phyloP scores from a whole-genome alignment of 2,329 filamentous ascomycete species.

The Thielaviopsis ethacetica region DNA sequence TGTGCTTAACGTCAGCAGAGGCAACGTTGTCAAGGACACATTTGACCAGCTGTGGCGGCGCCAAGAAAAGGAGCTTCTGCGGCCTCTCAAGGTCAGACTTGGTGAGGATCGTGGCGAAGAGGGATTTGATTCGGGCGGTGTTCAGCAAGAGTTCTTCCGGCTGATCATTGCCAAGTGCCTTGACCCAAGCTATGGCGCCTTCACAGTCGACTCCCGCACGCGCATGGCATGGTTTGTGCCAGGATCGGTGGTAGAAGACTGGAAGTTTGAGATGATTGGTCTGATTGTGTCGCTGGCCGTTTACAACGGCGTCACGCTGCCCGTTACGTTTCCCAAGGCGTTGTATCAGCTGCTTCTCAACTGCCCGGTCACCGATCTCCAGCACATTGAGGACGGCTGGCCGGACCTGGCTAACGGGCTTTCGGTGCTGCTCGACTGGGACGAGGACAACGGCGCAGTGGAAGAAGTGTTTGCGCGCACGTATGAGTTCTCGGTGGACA shows the following conservation, averaged over 20 bases:
- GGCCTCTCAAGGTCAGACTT: slow-evolving; percentile 76
- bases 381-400: slow-evolving; percentile 79
- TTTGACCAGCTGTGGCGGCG: slow-evolving; percentile 84
- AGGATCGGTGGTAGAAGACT: slow-evolving; percentile 62
- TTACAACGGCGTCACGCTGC: slow-evolving; percentile 84
- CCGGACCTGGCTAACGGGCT: slow-evolving; percentile 63
- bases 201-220: slow-evolving; percentile 60
- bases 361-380: slow-evolving; percentile 49
- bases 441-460: slow-evolving; percentile 56
- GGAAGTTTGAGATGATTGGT: slow-evolving; percentile 83
- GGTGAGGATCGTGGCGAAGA: slow-evolving; percentile 72
- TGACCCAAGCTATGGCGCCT: slow-evolving; percentile 61
- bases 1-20: slow-evolving; percentile 50
- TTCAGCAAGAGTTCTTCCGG: slow-evolving; percentile 93
- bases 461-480: slow-evolving; percentile 70
- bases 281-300: slow-evolving; percentile 77
- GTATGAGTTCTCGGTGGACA: slow-evolving; percentile 63
- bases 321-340: slow-evolving; percentile 71
- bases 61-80: slow-evolving; percentile 63
- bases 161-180: slow-evolving; percentile 67
- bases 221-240: slow-evolving; percentile 81
- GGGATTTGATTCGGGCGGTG: slow-evolving; percentile 83
- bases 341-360: slow-evolving; percentile 70
- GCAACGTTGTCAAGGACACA: slow-evolving; percentile 53
- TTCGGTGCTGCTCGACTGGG: slow-evolving; percentile 57